A percentile compares a stretch with the other conserved stretches of the same genome.
Conservation (phyloP, 1,284 basidiomycete genomes). For the Cryptococcus sp. region DNA sequence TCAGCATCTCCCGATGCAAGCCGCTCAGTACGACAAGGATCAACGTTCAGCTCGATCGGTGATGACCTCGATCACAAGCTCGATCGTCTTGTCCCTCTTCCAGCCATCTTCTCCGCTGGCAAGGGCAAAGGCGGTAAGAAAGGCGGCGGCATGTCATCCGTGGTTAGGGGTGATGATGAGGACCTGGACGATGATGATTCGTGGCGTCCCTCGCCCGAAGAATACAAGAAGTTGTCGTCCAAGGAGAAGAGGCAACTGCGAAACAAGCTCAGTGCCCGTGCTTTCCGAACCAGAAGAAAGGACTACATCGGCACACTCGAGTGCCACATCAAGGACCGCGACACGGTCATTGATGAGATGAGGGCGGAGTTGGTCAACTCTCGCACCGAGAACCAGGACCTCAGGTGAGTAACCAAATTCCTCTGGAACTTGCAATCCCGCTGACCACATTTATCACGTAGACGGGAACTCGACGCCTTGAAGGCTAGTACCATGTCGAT, state of each 20-base stretch:
- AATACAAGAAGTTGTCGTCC: conserved; percentile 90
- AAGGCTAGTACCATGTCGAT: conserved; percentile 64
- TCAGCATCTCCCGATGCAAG: conserved; percentile 7
- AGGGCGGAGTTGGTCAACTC: conserved; percentile 78
- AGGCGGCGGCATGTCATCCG: conserved; percentile 54
- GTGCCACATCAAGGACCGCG: conserved; percentile 88
- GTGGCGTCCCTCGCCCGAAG: conserved; percentile 66
- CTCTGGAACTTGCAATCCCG: conserved; percentile 11
- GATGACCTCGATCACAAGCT: conserved; percentile 42
- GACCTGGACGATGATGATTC: conserved; percentile 53
- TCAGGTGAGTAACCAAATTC: conserved; percentile 55
- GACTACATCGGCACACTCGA: conserved; percentile 94
- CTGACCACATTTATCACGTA: conserved; percentile 27
- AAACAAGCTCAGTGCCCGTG: conserved; percentile 95
- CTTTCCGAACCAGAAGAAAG: conserved; percentile 91
- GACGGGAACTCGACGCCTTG: conserved; percentile 78
- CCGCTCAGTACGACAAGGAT: conserved; percentile 28
- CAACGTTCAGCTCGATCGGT: conserved; percentile 22
- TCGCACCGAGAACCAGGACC: conserved; percentile 77
- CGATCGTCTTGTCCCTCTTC: conserved; percentile 46
- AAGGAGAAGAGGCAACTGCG: conserved; percentile 96
- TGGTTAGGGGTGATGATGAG: conserved; percentile 52
- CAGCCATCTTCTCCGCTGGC: conserved; percentile 51
- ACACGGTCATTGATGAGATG: conserved; percentile 84
- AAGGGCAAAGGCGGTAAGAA: conserved; percentile 55